A percentile compares a stretch with the other conserved stretches of the same genome.
These are phyloP conservation scores for Ailanthus altissimus DNA, from an alignment of 345 rosid species.

Conservation along the genomic window DNA sequence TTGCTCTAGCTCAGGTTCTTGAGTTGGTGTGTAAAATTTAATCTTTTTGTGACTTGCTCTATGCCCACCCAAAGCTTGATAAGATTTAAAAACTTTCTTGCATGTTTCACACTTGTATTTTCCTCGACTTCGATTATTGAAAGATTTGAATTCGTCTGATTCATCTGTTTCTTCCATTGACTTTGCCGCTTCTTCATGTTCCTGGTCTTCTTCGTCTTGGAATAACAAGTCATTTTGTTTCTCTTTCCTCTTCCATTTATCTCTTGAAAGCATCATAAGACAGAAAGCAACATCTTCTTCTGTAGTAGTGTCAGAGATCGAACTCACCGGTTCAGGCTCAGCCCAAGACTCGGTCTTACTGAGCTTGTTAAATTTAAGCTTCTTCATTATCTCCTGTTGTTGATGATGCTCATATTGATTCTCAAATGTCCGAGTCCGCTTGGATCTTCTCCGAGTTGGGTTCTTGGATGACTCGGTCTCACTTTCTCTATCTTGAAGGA, in stretches of 20 bases:
- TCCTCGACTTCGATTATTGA: constrained; percentile 41
- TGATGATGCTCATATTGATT: constrained; percentile 11
- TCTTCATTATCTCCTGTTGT: constrained; percentile 30
- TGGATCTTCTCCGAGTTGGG: constrained; percentile 66
- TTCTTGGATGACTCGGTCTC: constrained; percentile 79
- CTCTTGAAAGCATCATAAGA: constrained; percentile 90
- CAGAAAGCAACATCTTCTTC: constrained; percentile 93
- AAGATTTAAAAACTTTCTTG: constrained; percentile 73
- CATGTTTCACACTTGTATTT: constrained; percentile 86
- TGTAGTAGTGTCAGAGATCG: constrained; percentile 71
- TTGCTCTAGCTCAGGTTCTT: constrained; percentile 30
- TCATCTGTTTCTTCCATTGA: constrained; percentile 50
- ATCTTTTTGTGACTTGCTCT: constrained; percentile 89
- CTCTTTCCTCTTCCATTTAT: constrained; percentile 61
- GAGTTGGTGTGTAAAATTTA: constrained; percentile 33
- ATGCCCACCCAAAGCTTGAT: constrained; percentile 93
- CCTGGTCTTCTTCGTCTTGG: constrained; percentile 22
- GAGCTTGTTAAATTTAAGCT: constrained; percentile 22
- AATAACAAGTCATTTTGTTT: constrained; percentile 11
- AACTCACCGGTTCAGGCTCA: constrained; percentile 70
- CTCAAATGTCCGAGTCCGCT: constrained; percentile 43
- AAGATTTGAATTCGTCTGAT: constrained; percentile 34
- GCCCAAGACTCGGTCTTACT: constrained; percentile 30
- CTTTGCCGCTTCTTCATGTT: constrained; percentile 29
- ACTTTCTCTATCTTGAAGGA: constrained; percentile 71